Evolutionary conservation across 2,329 filamentous ascomycete genomes (phyloP), one percentile per base, ranked within the genome.

Genomic region (Sporothrix euskadiensis): DNA sequence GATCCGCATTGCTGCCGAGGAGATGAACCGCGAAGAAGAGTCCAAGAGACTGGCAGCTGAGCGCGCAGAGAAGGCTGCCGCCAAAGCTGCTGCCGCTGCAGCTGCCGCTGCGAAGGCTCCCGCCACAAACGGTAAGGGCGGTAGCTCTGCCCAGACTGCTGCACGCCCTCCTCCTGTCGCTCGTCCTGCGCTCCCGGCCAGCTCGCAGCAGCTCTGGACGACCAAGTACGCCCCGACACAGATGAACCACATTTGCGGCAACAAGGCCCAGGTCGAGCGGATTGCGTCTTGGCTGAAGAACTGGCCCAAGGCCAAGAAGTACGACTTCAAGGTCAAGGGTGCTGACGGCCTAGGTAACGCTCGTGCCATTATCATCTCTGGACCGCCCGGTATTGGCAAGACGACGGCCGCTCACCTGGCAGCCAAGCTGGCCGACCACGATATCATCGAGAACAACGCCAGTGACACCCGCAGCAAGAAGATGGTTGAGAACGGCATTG

Each of bases 401-500:
- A 99, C 96, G 1, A 99, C 96, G 44, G 94, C 97, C 69, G 96
- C 96, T 32, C 96, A 99, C 84, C 85, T 99, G 41, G 93, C 97
- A 19, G 95, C 96, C 0, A 97, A 94, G 79, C 84, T 98, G 26
- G 94, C 97, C 80, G 94, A 95, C 1, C 98, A 94, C 79, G 96
- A 99, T 81, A 88, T 98, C 59, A 86, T 99, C 14, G 96, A 99
- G 84, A 96, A 90, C 79, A 99, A 99, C 80, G 96, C 96, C 49
- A 98, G 94, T 82, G 96, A 99, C 80, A 92, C 93, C 2, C 89
- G 96, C 80, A 98, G 95, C 84, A 99, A 99, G 84, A 97, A 96
- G 80, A 86, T 99, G 32, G 93, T 99, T 41, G 96, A 99, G 82
- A 88, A 87, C 54, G 93, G 94, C 14, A 86, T 98, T n/a, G 90